Evolutionary conservation across 768 basidiomycete genomes (phyloP).

Genomic region (Mycena galopus): DNA sequence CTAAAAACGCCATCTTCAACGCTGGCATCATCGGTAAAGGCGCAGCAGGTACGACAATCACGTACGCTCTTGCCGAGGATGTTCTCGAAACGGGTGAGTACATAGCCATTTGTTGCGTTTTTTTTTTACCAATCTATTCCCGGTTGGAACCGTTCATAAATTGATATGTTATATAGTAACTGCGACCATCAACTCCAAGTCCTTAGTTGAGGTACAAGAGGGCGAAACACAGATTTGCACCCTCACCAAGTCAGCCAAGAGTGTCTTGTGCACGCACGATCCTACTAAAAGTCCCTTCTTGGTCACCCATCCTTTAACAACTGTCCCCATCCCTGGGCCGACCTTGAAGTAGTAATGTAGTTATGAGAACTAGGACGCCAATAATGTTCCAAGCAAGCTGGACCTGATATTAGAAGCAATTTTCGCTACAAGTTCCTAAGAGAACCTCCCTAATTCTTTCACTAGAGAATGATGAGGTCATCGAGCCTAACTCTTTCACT

Average conservation of each 20-base stretch:
- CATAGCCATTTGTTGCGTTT: neutral
- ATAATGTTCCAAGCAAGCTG: neutral
- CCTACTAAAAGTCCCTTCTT: constrained; percentile 15
- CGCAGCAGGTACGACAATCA: constrained; percentile 10
- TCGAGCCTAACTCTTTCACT: too few species aligned
- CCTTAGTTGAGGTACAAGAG: constrained; percentile 21
- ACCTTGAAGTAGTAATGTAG: constrained; percentile 19
- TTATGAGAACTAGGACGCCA: constrained; percentile 16
- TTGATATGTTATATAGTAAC: constrained; percentile 16
- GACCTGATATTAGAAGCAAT: too few species aligned
- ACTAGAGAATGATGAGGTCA: too few species aligned
- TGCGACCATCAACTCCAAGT: constrained; percentile 22
- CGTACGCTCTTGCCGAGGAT: neutral
- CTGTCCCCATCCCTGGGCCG: constrained; percentile 23
- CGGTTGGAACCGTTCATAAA: constrained; percentile 9
- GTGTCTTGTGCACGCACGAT: constrained; percentile 22
- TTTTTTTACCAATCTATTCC: constrained; percentile 7
- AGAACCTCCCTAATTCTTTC: too few species aligned
- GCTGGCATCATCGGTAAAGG: constrained; percentile 20
- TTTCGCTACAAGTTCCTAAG: too few species aligned
- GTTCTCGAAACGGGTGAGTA: constrained; percentile 14
- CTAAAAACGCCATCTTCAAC: constrained; percentile 21
- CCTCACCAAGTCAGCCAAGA: constrained; percentile 19
- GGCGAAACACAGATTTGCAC: constrained; percentile 25
- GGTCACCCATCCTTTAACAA: constrained; percentile 20